Base-by-base conservation (phyloP, 108 stramenopile species). In the Nitzschia sp. region DNA sequence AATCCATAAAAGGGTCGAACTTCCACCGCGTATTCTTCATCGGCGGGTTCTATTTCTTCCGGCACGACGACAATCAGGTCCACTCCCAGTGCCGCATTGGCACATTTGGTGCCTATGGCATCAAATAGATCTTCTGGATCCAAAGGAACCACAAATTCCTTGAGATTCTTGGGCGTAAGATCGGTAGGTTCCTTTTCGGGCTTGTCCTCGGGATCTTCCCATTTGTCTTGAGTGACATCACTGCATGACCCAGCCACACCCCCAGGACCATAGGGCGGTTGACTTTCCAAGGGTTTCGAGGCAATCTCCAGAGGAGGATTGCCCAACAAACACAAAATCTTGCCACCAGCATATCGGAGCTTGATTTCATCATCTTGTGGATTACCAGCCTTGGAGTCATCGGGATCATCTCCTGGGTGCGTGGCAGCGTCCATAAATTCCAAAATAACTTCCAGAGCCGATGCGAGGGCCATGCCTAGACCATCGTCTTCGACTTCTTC, bases 321-420 rank as follows among this genome's bases (percentile, higher is more conserved):
- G 21, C 64, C 73, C 18, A 87, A 72, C 38, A 87, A 46, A 38
- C 68, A 72, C 31, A 81, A 46, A 18, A 87, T 66, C 54, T 80
- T 74, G 1, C 83, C 86, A 17, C 84, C 84, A 17, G 77, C 77
- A 70, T 81, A 85, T 3, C 45, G 72, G 2, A 84, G 58, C 24
- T 29, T 1, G 5, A 21, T 29, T 54, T 5, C 23, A 51, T 53
- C 48, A 26, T 25, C 6, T 38, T 8, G 1, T n/a, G 38, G 45
- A 25, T 29, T 13, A 60, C 53, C 48, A 59, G 59, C 66, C 30
- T 70, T 42, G 2, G 15, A 54, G 15, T 46, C 58, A 15, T 59
- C 58, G 3, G 11, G 18, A 28, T 32, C 53, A 48, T 70, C 49
- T 35, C 71, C 69, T 6, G 77, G 65, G 59, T 71, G 74, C 1